Conservation (phyloP, 2,329 filamentous ascomycete genomes). For the Tolypocladium cylindrosporum region DNA sequence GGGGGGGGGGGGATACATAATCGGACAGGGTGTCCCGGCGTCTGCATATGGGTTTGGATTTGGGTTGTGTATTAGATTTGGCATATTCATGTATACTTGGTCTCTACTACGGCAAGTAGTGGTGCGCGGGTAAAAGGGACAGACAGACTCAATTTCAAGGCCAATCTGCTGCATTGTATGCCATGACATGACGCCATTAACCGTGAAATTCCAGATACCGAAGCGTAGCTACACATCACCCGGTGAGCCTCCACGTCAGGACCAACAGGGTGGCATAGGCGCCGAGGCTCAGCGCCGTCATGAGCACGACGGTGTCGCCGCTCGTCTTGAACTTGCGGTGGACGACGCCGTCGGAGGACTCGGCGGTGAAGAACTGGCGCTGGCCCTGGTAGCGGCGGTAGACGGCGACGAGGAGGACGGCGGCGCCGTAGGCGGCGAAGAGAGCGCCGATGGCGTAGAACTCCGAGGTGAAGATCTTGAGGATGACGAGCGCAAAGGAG, state of each 20-base stretch:
- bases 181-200: background rate
- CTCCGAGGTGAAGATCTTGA: constrained; percentile 89
- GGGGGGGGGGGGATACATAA: background rate
- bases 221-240: constrained; percentile 5
- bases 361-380: constrained; percentile 71
- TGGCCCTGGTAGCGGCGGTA: constrained; percentile 89
- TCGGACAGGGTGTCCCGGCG: background rate
- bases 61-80: background rate
- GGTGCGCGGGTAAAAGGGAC: background rate
- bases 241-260: constrained; percentile 38
- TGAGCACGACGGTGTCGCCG: constrained; percentile 49
- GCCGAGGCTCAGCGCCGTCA: constrained; percentile 45
- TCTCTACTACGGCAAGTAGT: background rate
- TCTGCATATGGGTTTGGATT: background rate
- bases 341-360: constrained; percentile 19
- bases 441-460: constrained; percentile 97
- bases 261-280: constrained; percentile 49
- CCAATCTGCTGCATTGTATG: background rate
- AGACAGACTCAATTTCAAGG: background rate
- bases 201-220: background rate
- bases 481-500: constrained; percentile 82
- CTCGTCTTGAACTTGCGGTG: constrained; percentile 52
- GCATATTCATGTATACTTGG: background rate
- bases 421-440: constrained; percentile 84
- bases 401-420: constrained; percentile 70